Base-by-base conservation (phyloP, 331 rosid species). In the Pyrus hybrid region DNA sequence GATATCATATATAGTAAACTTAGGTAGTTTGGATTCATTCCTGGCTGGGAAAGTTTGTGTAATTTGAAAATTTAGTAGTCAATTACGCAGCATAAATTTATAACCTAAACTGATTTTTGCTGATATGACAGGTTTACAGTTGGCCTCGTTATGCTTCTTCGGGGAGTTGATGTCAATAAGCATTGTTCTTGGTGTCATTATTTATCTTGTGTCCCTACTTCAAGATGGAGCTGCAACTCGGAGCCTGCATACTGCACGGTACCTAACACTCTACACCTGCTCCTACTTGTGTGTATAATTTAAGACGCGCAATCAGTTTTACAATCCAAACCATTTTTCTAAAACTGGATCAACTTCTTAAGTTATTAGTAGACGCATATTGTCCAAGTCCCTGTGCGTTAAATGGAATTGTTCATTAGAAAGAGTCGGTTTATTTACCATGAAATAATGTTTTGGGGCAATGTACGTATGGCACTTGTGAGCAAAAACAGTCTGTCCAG, bases 161-260 rank as follows among this genome's bases (percentile, higher is more conserved):
- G 88, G 20, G 97, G 96, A 23, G 89, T 90, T 26, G 93, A 94
- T 79, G 96, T 92, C 35, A 94, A 94, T 76, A 82, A 89, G 29
- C 96, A 91, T 86, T 94, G 98, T 80, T 91, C 97, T 65, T 94
- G 98, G 98, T 94, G 98, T 85, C 98, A 94, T 81, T 91, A 94
- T 80, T 77, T 94, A 80, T 90, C 96, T 49, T 94, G 98, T 67
- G 88, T 94, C 77, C 98, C 98, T 66, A 94, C 98, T 79, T 94
- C 98, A 47, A 94, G 45, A 81, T 94, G 98, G 98, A 94, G 86
- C 89, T 94, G 98, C 85, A 79, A 86, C 29, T 81, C 94, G 35
- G 82, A 87, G 62, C 80, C 98, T 67, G 90, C 90, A 45, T 90
- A 72, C 78, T 94, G 98, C 82, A 13, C 47, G 81, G 98, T 94